Conservation (phyloP, 2,329 filamentous ascomycete genomes). For the Xylariaceae sp. region DNA sequence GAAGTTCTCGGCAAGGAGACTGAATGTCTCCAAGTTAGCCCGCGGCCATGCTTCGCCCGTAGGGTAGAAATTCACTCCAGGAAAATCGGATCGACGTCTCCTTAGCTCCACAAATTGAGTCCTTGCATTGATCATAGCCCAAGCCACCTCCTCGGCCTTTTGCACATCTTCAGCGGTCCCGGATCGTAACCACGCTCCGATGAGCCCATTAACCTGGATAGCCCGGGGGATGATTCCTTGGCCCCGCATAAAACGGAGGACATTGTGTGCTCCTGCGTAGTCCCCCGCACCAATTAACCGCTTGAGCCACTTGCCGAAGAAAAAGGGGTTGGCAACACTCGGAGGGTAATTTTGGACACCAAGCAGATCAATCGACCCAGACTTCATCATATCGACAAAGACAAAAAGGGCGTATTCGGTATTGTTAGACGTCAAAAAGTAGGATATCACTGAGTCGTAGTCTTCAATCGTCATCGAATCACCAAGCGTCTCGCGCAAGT, state of each 20-base stretch:
- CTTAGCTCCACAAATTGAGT: slow-evolving; percentile 59
- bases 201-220: slow-evolving; percentile 77
- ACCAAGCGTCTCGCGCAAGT: slow-evolving; percentile 60
- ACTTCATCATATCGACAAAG: slow-evolving; percentile 87
- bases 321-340: slow-evolving; percentile 67
- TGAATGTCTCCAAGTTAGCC: slow-evolving; percentile 76
- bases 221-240: slow-evolving; percentile 66
- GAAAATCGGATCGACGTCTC: slow-evolving; percentile 30
- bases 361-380: slow-evolving; percentile 50
- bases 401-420: slow-evolving; percentile 68
- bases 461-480: slow-evolving; percentile 65
- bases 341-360: slow-evolving; percentile 44
- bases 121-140: slow-evolving; percentile 72
- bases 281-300: slow-evolving; percentile 72
- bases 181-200: slow-evolving; percentile 73
- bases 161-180: slow-evolving; percentile 52
- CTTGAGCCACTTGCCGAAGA: slow-evolving; percentile 87
- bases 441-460: slow-evolving; percentile 71
- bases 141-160: slow-evolving; percentile 67
- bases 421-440: slow-evolving; percentile 65
- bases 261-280: slow-evolving; percentile 66
- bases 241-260: slow-evolving; percentile 72
- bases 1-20: slow-evolving; percentile 71
- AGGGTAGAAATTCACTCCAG: slow-evolving; percentile 30
- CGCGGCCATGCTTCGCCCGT: slow-evolving; percentile 43